phyloP scores from a whole-genome alignment of 768 basidiomycete genomes.

The Pulveroboletus sp. region DNA sequence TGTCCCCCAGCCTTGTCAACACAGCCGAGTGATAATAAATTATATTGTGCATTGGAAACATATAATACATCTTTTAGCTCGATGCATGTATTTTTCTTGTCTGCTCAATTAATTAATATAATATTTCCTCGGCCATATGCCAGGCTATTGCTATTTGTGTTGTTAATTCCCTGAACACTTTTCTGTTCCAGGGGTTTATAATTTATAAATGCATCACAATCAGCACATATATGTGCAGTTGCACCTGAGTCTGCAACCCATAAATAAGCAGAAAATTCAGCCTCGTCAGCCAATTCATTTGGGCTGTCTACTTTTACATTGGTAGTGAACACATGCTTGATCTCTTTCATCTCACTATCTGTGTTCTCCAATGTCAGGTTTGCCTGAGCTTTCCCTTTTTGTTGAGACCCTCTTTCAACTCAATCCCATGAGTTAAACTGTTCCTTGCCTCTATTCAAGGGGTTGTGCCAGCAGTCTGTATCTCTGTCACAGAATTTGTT shows the following conservation, averaged over 20 bases:
- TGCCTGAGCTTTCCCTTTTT: not conserved
- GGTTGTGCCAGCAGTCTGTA: not conserved
- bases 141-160: too few species aligned
- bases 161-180: not conserved
- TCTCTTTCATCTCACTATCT: too few species aligned
- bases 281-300: not conserved
- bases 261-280: not conserved
- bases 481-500: not conserved
- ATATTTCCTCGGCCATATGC: not conserved
- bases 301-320: too few species aligned
- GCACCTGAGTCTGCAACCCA: too few species aligned
- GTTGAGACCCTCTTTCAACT: not conserved
- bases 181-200: not conserved
- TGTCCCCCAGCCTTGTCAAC: not conserved
- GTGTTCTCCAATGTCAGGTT: too few species aligned
- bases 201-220: not conserved
- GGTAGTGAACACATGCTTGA: too few species aligned
- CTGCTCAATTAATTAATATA: not conserved
- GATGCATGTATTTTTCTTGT: too few species aligned
- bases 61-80: too few species aligned
- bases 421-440: not conserved
- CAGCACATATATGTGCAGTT: not conserved
- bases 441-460: not conserved
- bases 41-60: not conserved
- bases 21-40: not conserved